phyloP scores from a whole-genome alignment of 441 rosid genomes.

The Adansonia gregorii region DNA sequence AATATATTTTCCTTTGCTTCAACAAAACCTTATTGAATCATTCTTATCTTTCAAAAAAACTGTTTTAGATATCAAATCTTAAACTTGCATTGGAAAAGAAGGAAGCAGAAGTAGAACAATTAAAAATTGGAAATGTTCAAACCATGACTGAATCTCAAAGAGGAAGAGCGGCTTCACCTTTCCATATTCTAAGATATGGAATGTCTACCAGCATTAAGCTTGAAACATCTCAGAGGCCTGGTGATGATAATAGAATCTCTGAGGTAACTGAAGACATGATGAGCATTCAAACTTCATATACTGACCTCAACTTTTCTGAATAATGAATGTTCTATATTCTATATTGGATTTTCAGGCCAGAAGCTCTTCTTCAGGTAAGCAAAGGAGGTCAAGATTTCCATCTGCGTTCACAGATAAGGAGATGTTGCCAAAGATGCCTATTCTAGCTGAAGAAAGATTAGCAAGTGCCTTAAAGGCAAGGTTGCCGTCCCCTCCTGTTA shows the following conservation, averaged over 20 bases:
- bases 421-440: slow-evolving; percentile 47
- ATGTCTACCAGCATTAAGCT: slow-evolving; percentile 45
- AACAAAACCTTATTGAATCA: background rate
- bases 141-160: slow-evolving; percentile 61
- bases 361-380: slow-evolving; percentile 88
- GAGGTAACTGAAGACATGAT: slow-evolving; percentile 52
- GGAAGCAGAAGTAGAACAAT: slow-evolving; percentile 81
- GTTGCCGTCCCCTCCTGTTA: slow-evolving; percentile 75
- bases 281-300: background rate
- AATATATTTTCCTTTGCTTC: background rate
- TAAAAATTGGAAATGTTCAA: slow-evolving; percentile 48
- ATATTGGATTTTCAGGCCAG: slow-evolving; percentile 57
- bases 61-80: slow-evolving; percentile 70
- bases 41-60: background rate
- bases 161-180: slow-evolving; percentile 88
- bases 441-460: slow-evolving; percentile 54
- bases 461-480: slow-evolving; percentile 50
- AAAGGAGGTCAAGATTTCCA: slow-evolving; percentile 77
- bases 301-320: background rate
- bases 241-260: slow-evolving; percentile 51
- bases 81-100: slow-evolving; percentile 76
- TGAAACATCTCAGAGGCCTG: slow-evolving; percentile 54
- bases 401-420: slow-evolving; percentile 70
- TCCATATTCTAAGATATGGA: slow-evolving; percentile 64
- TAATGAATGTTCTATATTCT: background rate